These are phyloP conservation scores for Phytophthora sp. DNA, from an alignment of 352 stramenopile species.

Conservation along the genomic window DNA sequence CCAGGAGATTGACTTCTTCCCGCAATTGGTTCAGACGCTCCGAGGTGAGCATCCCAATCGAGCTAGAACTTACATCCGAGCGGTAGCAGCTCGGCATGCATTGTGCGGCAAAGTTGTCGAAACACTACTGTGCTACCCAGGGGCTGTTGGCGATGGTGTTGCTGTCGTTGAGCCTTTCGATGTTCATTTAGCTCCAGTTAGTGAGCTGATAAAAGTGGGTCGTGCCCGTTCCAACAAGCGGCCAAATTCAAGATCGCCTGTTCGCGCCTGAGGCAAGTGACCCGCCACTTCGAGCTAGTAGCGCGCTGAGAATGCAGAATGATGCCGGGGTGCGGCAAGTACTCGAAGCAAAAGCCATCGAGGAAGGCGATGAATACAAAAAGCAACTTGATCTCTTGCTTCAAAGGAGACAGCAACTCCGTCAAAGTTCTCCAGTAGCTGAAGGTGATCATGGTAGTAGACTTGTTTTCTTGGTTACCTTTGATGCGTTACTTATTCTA, in stretches of 20 bases:
- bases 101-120: slow-evolving; percentile 51
- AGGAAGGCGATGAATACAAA: slow-evolving; percentile 44
- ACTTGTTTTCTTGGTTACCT: background rate
- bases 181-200: slow-evolving; percentile 40
- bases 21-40: slow-evolving; percentile 64
- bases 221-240: slow-evolving; percentile 16
- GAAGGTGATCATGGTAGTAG: slow-evolving; percentile 14
- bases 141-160: slow-evolving; percentile 44
- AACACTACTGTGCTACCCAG: slow-evolving; percentile 42
- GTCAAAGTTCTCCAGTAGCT: slow-evolving; percentile 8
- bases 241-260: slow-evolving; percentile 16
- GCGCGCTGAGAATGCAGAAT: slow-evolving; percentile 50
- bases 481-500: slow-evolving; percentile 4
- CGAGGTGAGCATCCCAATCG: slow-evolving; percentile 62
- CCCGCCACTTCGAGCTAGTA: background rate
- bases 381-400: slow-evolving; percentile 53
- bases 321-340: slow-evolving; percentile 26
- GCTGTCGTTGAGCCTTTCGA: slow-evolving; percentile 40
- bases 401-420: slow-evolving; percentile 43
- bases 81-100: slow-evolving; percentile 44
- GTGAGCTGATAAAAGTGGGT: slow-evolving; percentile 47
- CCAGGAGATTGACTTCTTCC: slow-evolving; percentile 71
- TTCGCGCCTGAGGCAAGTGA: slow-evolving; percentile 6
- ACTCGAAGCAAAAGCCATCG: slow-evolving; percentile 21
- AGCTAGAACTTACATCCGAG: slow-evolving; percentile 61